These are phyloP conservation scores for Diaporthe destruens DNA, from an alignment of 2,329 filamentous ascomycete genomes.

Conservation along the genomic window DNA sequence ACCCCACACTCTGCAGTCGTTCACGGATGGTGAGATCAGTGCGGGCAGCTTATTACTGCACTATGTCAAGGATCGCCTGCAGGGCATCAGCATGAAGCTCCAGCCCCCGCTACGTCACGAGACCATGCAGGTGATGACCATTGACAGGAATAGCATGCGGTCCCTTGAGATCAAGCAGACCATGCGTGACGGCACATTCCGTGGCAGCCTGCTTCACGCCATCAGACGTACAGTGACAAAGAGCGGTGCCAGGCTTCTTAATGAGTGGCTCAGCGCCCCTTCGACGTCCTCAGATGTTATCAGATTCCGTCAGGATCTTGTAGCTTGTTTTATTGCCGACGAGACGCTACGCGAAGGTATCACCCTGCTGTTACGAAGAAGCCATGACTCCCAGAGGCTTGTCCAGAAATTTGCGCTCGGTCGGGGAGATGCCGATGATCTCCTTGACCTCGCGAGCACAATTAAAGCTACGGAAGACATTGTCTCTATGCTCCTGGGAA, in stretches of 20 bases:
- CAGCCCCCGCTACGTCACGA: slow-evolving; percentile 84
- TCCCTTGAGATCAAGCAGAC: slow-evolving; percentile 92
- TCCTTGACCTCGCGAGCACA: slow-evolving; percentile 85
- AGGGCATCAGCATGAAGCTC: slow-evolving; percentile 82
- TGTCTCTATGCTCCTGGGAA: slow-evolving; percentile 57
- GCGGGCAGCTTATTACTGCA: slow-evolving; percentile 86
- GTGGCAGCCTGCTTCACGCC: slow-evolving; percentile 91
- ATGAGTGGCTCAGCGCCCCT: slow-evolving; percentile 87
- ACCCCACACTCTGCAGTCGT: slow-evolving; percentile 62
- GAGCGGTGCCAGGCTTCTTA: slow-evolving; percentile 86
- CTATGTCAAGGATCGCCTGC: slow-evolving; percentile 84
- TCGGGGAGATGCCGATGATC: slow-evolving; percentile 90
- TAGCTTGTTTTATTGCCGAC: slow-evolving; percentile 78
- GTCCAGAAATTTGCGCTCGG: slow-evolving; percentile 95
- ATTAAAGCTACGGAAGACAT: slow-evolving; percentile 81
- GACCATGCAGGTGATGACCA: slow-evolving; percentile 82
- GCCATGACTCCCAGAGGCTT: slow-evolving; percentile 87
- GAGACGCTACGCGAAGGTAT: slow-evolving; percentile 78
- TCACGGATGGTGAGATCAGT: slow-evolving; percentile 76
- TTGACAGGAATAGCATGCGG: slow-evolving; percentile 91
- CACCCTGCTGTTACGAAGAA: slow-evolving; percentile 75
- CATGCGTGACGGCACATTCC: slow-evolving; percentile 80
- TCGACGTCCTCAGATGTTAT: slow-evolving; percentile 89
- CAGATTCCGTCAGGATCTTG: slow-evolving; percentile 82
- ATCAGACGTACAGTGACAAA: slow-evolving; percentile 91